Base-by-base conservation (phyloP, 164 flowering plant genomes). In the Magnolia kwangsiensis region DNA sequence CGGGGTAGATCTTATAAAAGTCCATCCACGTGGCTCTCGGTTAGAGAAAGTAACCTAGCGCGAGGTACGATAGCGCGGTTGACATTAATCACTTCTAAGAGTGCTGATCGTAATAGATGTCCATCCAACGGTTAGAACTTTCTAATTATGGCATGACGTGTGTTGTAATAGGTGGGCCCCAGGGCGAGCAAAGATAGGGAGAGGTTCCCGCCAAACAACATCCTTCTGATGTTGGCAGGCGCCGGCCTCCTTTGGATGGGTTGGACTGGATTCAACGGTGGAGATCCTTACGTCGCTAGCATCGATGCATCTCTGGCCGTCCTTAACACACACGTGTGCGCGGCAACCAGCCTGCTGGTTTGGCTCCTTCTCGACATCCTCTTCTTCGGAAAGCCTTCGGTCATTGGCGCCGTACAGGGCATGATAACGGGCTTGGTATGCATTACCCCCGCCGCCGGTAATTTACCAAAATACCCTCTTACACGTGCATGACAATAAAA, bases 231-330 rank as follows among this genome's bases (percentile, higher is more conserved):
- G 77, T 80, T 82, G 6, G 71, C 74, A 4, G 84, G 84, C 24
- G 84, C 84, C 8, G 84, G 84, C 16, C 59, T 82, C 74, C 69
- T 82, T n/a, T 82, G 84, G 84, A 79, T 82, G 82, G 81, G 84
- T 0, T 82, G 84, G 84, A 68, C 78, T 0, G 84, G 84, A 37
- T 82, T 82, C 78, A 82, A 82, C 67, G 84, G 84, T 20, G 84
- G 81, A 31, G 84, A 79, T 50, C 84, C 81, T 18, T 82, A 79
- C 50, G 68, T 74, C 1, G 80, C 76, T 18, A 82, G 74, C 65
- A 73, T 82, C 8, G 84, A 79, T 51, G 78, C 84, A 29, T 79
- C 84, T 11, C 20, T 82, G 19, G 84, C 84, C 59, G 81, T 81
- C 31, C 74, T 81, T 23, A 78, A 79, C 74, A 80, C 81, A 10